phyloP scores from a whole-genome alignment of 1,284 basidiomycete species.

The Heterobasidion occidentale region DNA sequence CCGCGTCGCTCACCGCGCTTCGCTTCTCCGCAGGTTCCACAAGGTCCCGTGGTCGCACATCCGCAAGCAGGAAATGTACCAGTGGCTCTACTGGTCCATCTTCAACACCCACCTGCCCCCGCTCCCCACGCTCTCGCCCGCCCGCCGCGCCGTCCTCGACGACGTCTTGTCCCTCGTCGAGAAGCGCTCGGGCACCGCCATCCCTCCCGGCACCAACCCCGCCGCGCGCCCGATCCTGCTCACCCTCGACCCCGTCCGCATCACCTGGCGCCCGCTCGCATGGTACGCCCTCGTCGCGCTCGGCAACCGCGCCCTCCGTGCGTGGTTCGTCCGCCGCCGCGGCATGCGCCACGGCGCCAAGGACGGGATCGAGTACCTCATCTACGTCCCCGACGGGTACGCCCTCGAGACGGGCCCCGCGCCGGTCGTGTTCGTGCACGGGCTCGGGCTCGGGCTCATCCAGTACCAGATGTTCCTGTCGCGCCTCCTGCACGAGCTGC shows the following conservation, averaged over 20 bases:
- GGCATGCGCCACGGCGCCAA: constrained; percentile 40
- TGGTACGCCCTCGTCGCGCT: constrained; percentile 60
- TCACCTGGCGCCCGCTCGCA: constrained; percentile 62
- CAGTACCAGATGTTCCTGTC: constrained; percentile 53
- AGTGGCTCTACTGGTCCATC: constrained; percentile 84
- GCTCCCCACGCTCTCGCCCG: constrained; percentile 34
- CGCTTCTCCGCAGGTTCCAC: constrained; percentile 46
- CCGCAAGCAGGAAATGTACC: constrained; percentile 52
- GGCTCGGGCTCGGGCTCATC: constrained; percentile 74
- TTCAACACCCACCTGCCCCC: constrained; percentile 60
- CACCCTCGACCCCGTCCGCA: constrained; percentile 72
- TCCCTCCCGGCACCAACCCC: constrained; percentile 58
- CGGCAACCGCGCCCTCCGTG: constrained; percentile 43
- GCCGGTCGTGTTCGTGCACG: constrained; percentile 82
- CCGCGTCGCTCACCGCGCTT: neutral
- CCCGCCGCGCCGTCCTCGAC: constrained; percentile 44
- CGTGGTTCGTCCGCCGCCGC: constrained; percentile 37
- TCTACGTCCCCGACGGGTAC: constrained; percentile 66
- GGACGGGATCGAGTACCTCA: constrained; percentile 68
- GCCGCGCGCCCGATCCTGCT: constrained; percentile 57
- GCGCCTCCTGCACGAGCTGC: constrained; percentile 42
- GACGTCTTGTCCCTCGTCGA: constrained; percentile 59
- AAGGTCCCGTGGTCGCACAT: constrained; percentile 71
- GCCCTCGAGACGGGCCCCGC: constrained; percentile 41
- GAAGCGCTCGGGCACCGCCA: constrained; percentile 60